Evolutionary conservation across 2,329 filamentous ascomycete species (phyloP).

Genomic region (Pseudogymnoascus sp.): DNA sequence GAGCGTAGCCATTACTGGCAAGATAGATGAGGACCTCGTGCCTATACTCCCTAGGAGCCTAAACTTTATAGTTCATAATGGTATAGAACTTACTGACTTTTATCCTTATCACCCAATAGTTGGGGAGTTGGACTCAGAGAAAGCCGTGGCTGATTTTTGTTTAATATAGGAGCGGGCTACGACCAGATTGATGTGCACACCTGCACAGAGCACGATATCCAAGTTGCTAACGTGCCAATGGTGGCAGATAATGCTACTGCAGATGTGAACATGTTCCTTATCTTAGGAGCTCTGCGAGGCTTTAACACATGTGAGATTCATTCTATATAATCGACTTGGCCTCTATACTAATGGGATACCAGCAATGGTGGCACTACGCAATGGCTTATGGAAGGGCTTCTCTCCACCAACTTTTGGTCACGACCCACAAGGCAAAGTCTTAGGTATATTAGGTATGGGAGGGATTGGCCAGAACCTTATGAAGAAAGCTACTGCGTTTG

Average conservation of each 20-base stretch:
- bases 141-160: constrained; percentile 38
- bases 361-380: constrained; percentile 44
- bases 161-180: constrained; percentile 61
- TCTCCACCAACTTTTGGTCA: constrained; percentile 43
- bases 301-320: constrained; percentile 42
- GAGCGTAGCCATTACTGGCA: constrained; percentile 42
- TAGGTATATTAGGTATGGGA: constrained; percentile 80
- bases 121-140: constrained; percentile 35
- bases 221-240: constrained; percentile 68
- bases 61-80: constrained; percentile 30
- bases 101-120: constrained; percentile 37
- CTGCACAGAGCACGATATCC: constrained; percentile 59
- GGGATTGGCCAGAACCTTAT: constrained; percentile 72
- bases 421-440: constrained; percentile 66
- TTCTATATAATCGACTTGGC: constrained; percentile 14
- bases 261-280: constrained; percentile 69
- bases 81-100: constrained; percentile 29
- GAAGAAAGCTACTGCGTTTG: constrained; percentile 62
- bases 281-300: constrained; percentile 69
- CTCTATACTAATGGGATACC: constrained; percentile 37
- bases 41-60: constrained; percentile 28
- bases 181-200: constrained; percentile 69
- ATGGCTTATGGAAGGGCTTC: constrained; percentile 51
- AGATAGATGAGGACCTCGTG: constrained; percentile 49
- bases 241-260: constrained; percentile 76